Percentiles rank a stretch among this genome's conserved stretches.
phyloP scores from a whole-genome alignment of 495 filamentous ascomycete species.

The Friedmanniomyces endolithicus region DNA sequence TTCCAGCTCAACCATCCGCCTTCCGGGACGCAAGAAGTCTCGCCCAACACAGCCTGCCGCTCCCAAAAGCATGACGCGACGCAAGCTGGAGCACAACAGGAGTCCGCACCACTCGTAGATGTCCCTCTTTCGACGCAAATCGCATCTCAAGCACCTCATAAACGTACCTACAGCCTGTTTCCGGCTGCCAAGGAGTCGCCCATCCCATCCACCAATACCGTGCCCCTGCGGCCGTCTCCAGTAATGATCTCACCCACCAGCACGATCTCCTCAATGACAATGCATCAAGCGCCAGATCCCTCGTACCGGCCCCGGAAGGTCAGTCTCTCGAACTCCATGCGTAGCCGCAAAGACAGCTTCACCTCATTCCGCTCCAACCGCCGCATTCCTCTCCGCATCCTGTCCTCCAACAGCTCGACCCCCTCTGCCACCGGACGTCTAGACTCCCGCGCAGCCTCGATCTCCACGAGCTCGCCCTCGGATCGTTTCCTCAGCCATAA shows the following conservation, averaged over 20 bases:
- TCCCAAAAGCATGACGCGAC: background rate
- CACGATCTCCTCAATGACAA: background rate
- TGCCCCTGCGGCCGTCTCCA: background rate
- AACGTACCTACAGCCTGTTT: slow-evolving; percentile 15
- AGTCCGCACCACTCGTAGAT: background rate
- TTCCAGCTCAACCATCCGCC: slow-evolving; percentile 4
- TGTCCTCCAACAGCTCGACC: slow-evolving; percentile 4
- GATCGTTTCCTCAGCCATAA: background rate
- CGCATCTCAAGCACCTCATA: background rate
- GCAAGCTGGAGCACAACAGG: background rate
- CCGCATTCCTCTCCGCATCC: slow-evolving; percentile 6
- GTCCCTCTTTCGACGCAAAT: background rate
- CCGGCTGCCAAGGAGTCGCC: slow-evolving; percentile 7
- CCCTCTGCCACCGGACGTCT: background rate
- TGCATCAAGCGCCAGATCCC: slow-evolving; percentile 1
- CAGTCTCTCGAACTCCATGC: slow-evolving; percentile 5
- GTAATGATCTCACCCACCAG: background rate
- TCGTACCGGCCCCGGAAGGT: slow-evolving; percentile 14
- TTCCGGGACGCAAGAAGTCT: background rate
- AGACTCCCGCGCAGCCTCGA: background rate
- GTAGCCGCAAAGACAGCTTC: slow-evolving; percentile 16
- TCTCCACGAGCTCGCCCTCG: background rate
- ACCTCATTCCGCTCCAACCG: slow-evolving; percentile 8
- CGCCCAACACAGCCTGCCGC: background rate
- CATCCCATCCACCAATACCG: background rate